Conservation (phyloP, 2,329 filamentous ascomycete species). For the Penicillium vulpinum region DNA sequence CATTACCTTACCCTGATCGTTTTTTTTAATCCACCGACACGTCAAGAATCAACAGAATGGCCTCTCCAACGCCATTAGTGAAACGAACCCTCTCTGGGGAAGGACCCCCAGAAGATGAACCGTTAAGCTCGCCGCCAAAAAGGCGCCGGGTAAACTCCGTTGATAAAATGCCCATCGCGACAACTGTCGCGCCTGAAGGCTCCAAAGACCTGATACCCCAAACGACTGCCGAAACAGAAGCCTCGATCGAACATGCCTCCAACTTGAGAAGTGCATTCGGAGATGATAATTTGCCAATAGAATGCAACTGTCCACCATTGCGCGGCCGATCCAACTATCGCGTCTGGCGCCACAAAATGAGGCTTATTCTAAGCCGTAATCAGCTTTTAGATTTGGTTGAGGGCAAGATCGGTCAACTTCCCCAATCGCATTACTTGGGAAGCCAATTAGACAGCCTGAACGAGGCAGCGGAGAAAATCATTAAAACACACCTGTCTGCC, state of each 20-base stretch:
- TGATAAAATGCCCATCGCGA: background rate
- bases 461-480: background rate
- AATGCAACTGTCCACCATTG: slow-evolving; percentile 1
- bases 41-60: background rate
- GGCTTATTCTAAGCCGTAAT: background rate
- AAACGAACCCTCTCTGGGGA: background rate
- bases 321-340: slow-evolving; percentile 7
- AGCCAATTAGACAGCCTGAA: background rate
- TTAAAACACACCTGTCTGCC: background rate
- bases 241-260: background rate
- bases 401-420: background rate
- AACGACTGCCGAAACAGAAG: background rate
- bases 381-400: background rate
- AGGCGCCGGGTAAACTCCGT: background rate
- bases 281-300: background rate
- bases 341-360: background rate
- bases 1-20: too few species aligned
- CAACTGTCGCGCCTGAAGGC: background rate
- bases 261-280: background rate
- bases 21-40: background rate
- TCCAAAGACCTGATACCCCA: background rate
- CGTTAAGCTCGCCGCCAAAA: slow-evolving; percentile 1
- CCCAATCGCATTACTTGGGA: background rate
- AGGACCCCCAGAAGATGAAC: background rate
- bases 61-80: background rate